Evolutionary conservation across 108 stramenopile species (phyloP).

Genomic region (Aureococcus anophagefferens): DNA sequence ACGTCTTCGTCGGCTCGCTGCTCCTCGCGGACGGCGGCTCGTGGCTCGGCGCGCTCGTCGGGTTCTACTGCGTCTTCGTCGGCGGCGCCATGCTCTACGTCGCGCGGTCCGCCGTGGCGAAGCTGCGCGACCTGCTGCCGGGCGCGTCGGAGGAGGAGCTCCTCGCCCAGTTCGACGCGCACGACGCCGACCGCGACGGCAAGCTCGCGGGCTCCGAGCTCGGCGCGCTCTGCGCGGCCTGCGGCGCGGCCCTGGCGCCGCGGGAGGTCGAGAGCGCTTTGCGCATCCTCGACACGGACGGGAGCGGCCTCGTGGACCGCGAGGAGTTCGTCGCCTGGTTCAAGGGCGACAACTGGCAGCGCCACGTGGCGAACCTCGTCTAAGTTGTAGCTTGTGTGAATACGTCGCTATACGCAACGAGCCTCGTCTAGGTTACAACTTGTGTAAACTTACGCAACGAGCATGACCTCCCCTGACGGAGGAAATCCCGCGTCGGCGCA

Average conservation of each 20-base stretch:
- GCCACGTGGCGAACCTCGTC: background rate
- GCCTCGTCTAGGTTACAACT: too few species aligned
- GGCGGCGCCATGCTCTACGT: background rate
- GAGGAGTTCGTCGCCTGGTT: conserved; percentile 8
- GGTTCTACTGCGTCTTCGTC: background rate
- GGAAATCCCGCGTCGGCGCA: too few species aligned
- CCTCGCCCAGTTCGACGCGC: background rate
- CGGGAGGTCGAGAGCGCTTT: conserved; percentile 4
- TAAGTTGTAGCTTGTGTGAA: too few species aligned
- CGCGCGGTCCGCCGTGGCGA: background rate
- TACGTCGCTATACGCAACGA: too few species aligned
- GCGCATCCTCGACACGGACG: background rate
- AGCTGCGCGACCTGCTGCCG: background rate
- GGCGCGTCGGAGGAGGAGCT: background rate
- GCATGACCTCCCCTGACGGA: too few species aligned
- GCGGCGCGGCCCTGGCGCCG: background rate
- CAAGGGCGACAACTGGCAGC: background rate
- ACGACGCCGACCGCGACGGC: conserved; percentile 4
- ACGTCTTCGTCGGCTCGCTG: background rate
- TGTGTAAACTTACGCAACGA: too few species aligned
- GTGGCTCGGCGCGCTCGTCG: background rate
- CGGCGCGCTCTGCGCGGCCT: conserved; percentile 7
- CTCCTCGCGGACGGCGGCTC: background rate
- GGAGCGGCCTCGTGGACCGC: background rate
- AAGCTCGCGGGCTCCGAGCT: conserved; percentile 4